phyloP scores from a whole-genome alignment of 2,329 filamentous ascomycete species.

The Ambrosiella xylebori region DNA sequence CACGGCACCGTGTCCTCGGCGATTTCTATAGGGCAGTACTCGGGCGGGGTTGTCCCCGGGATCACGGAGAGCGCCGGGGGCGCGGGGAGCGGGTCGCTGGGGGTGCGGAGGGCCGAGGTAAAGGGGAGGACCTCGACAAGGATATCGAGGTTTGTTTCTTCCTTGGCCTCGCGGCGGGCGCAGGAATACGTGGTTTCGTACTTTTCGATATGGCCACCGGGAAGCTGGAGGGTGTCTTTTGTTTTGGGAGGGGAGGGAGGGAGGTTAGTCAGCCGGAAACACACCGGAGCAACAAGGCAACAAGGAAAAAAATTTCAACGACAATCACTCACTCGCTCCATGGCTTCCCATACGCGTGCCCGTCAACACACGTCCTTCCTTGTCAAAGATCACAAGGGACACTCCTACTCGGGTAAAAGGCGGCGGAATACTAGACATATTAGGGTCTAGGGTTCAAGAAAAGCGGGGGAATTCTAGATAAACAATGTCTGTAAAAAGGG shows the following conservation, averaged over 20 bases:
- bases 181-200: constrained; percentile 46
- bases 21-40: neutral
- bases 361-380: constrained; percentile 27
- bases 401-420: constrained; percentile 30
- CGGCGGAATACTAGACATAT: neutral
- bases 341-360: constrained; percentile 32
- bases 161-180: constrained; percentile 47
- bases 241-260: constrained; percentile 13
- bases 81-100: neutral
- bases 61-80: neutral
- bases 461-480: neutral
- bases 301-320: too few species aligned
- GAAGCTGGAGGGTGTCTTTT: constrained; percentile 45
- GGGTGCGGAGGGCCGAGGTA: neutral
- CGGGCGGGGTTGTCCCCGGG: neutral
- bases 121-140: constrained; percentile 20
- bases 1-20: neutral
- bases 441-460: neutral
- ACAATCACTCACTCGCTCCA: constrained; percentile 26
- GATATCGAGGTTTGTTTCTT: constrained; percentile 52
- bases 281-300: too few species aligned
- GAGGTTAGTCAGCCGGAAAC: neutral
- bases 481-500: neutral
- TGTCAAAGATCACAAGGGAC: constrained; percentile 28
- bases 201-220: constrained; percentile 60